A percentile compares a stretch with the other conserved stretches of the same genome.
Conservation (phyloP, 2,329 filamentous ascomycete species). For the Aureobasidium lini region DNA sequence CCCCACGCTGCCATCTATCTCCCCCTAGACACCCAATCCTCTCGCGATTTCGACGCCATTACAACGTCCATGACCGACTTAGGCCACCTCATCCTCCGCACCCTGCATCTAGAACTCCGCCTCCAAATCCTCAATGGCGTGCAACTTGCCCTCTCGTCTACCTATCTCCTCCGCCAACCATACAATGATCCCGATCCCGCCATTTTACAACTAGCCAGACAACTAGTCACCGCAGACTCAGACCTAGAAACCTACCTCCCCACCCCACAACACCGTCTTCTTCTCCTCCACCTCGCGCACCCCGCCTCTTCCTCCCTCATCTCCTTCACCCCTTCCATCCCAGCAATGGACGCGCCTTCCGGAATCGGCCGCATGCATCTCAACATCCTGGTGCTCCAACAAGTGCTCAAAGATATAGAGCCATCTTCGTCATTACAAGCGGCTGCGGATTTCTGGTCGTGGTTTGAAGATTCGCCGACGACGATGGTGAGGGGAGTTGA, state of each 20-base stretch:
- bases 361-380: conserved; percentile 85
- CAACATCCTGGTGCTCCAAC: conserved; percentile 90
- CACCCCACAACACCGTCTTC: conserved; percentile 58
- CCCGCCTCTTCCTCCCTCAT: conserved; percentile 77
- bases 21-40: conserved; percentile 79
- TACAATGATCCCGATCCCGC: conserved; percentile 71
- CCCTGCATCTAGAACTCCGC: conserved; percentile 80
- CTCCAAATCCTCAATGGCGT: conserved; percentile 80
- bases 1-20: conserved; percentile 64
- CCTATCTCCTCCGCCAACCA: conserved; percentile 56
- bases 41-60: conserved; percentile 80
- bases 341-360: conserved; percentile 67
- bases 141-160: conserved; percentile 41
- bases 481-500: conserved; percentile 30
- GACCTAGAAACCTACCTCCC: conserved; percentile 68
- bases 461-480: conserved; percentile 54
- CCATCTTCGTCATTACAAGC: conserved; percentile 55
- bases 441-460: conserved; percentile 59
- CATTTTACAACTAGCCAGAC: conserved; percentile 75
- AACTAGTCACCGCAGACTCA: conserved; percentile 82
- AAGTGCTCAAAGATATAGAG: conserved; percentile 93
- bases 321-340: conserved; percentile 58
- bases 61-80: conserved; percentile 76
- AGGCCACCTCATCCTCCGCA: conserved; percentile 69
- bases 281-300: conserved; percentile 66